Conservation (phyloP, 164 flowering plant species). For the Vitis vinifera region ASM3070453v1 NC_081813.1:6412001-6412500, state of each 20-base stretch:
- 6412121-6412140: too few relatives aligned
- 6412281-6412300: conserved; percentile 83
- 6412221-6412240: background rate
- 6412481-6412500: conserved; percentile 68
- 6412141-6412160: too few relatives aligned
- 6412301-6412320: conserved; percentile 89
- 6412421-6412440: conserved; percentile 97
- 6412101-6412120: too few relatives aligned
- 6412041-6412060: too few relatives aligned
- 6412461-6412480: conserved; percentile 60
- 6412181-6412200: too few relatives aligned
- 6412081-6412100: too few relatives aligned
- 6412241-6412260: too few relatives aligned
- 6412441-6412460: conserved; percentile 70
- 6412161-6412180: too few relatives aligned
- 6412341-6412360: conserved; percentile 65
- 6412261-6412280: conserved; percentile 43
- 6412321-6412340: conserved; percentile 65
- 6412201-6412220: background rate
- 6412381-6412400: conserved; percentile 92
- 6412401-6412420: conserved; percentile 98
- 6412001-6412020: too few relatives aligned
- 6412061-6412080: too few relatives aligned
- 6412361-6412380: conserved; percentile 76
- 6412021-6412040: too few relatives aligned